Base-by-base conservation (phyloP, 768 basidiomycete genomes). In the Dioszegia crocea region DNA sequence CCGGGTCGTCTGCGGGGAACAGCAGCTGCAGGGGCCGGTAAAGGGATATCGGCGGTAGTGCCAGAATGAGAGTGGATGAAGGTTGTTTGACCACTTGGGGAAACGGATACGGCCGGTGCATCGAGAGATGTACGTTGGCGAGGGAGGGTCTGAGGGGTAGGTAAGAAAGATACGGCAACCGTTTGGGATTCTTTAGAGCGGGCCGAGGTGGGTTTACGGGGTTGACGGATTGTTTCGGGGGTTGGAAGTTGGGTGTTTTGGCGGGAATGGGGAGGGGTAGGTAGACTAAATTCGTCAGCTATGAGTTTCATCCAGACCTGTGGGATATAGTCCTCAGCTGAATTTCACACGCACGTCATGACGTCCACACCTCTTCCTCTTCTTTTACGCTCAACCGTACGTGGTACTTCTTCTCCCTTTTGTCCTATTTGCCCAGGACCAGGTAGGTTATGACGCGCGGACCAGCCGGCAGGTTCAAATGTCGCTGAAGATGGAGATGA, bases 91-190 rank as follows among this genome's bases (percentile, higher is more conserved):
- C 68, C 68, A 11, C 53, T 64, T 17, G 71, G 71, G 0, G 68
- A 69, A 21, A 21, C 14, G 16, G 38, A 27, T 30, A 45, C 33
- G 33, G 6, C 8, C 33, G 6, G 44, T 30, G 36, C 16, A 19
- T n/a, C 53, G 27, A 30, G 59, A 24, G 29, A 44, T 33, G 57
- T 45, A 8, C 58, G 56, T 24, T 61, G 51, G 8, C 62, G 64
- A 43, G 67, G 66, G n/a, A 69, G 62, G 14, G 71, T 73, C 44
- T 73, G 64, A 41, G 71, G 71, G 10, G 71, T 71, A 8, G 71
- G 71, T 9, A 70, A 59, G 27, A 56, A 45, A 11, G 59, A 48
- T 17, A 39, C 45, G 11, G 56, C 4, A 1, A 39, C 27, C 10
- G 12, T 39, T 3, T 39, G 36, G 30, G 39, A 12, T n/a, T 29